Evolutionary conservation across 345 rosid species (phyloP), one percentile per base, ranked within the genome.

Genomic region (Aurinia saxatilis): DNA sequence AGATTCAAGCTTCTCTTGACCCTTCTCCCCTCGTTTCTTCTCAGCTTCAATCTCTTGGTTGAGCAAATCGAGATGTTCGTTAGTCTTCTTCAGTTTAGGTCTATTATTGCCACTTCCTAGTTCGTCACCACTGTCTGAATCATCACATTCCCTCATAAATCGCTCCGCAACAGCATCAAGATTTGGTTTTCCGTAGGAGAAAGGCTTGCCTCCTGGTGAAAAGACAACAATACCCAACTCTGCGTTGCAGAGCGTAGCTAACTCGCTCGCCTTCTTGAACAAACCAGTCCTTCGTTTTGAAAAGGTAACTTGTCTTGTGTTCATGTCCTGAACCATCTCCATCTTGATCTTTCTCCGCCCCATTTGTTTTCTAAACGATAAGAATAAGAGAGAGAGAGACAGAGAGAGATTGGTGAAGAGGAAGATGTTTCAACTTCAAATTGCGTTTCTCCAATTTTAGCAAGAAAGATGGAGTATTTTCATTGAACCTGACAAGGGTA

Each of bases 131-230:
- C 60, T 35, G 36, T 58, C 36, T 7, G 42, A 13, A 42, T 66
- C 53, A 35, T 45, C 5, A 2, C 30, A 39, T 39, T 34, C 63
- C 59, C 63, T 78, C 61, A 68, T 63, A 76, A 78, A 83, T 8
- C 79, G 63, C 16, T 69, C 64, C 2, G 73, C 13, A 31, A 83
- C 77, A 12, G 68, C 48, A 7, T 80, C 81, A 16, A 86, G 84
- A 52, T 70, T 73, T 0, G 93, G 93, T 54, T 84, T 75, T 11
- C 87, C 93, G 16, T 80, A 86, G 1, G 85, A 81, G 56, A 71
- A 86, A 14, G 90, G 85, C 53, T 83, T 83, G n/a, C 85, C 84
- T 3, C 90, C 90, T 0, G 93, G 90, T 35, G 93, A 86, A 62
- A 81, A 83, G 29, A 86, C 87, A 2, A 86, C 72, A 7, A 84